Base-by-base conservation (phyloP, 805 yeast genomes). In the Wickerhamomyces bovis region DNA sequence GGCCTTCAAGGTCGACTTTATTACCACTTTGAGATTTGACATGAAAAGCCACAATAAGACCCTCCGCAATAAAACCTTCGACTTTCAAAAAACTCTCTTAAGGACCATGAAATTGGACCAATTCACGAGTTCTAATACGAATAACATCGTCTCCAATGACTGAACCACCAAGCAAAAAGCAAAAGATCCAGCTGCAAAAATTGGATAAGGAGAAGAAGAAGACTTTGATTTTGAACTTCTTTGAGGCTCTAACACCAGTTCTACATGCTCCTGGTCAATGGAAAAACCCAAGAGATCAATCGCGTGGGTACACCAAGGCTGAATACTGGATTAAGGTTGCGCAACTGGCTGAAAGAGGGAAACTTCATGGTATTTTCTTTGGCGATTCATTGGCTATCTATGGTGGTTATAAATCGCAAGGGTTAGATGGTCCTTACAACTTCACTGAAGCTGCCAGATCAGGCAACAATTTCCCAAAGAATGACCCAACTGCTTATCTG, bases 371-470 rank as follows among this genome's bases (percentile, higher is more conserved):
- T 5, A 39, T 66, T 2, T 67, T 67, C 44, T 51, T 67, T 45
- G 71, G 71, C 21, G 71, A 67, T 55, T 66, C 63, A 13, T 47
- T 67, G 23, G 70, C 69, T 13, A 64, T 62, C 5, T 67, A 67
- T 46, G 71, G 67, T 46, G 69, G 64, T 26, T 67, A 65, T 45
- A 42, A 42, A 33, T 36, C 39, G 3, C 39, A 36, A 20, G 39
- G 39, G 18, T 20, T 36, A 20, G 39, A 36, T n/a, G 44, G 44
- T 22, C 44, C 44, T 21, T 42, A 21, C 39, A 42, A 42, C 28
- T 39, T 38, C 18, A 19, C 25, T 13, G 45, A 51, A 20, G 51
- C 49, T 25, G 49, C 53, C 3, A 42, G 19, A 21, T 31, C 56
- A 3, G 66, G 61, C 1, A 52, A 65, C 25, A 66, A 62, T 39